phyloP scores from a whole-genome alignment of 2,329 filamentous ascomycete species.

The Fusarium domesticum region DNA sequence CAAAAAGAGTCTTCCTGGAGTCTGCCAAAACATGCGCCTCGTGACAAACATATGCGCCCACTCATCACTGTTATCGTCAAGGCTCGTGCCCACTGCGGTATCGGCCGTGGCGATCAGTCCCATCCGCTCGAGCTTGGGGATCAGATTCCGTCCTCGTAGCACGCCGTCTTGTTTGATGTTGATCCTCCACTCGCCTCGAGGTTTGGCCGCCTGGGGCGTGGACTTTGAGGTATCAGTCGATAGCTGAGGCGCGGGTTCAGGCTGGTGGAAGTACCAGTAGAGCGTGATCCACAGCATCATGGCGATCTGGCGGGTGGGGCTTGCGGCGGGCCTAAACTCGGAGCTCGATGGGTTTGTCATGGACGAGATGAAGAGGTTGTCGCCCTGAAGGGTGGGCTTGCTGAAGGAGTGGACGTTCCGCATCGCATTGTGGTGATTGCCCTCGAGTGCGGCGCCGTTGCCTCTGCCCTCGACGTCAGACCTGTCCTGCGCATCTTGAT shows the following conservation, averaged over 20 bases:
- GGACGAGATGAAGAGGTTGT: constrained; percentile 87
- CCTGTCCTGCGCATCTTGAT: constrained; percentile 29
- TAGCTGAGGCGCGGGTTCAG: constrained; percentile 64
- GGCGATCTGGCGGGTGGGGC: constrained; percentile 83
- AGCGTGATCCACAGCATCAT: constrained; percentile 96
- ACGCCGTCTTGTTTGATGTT: constrained; percentile 85
- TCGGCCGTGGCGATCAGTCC: constrained; percentile 75
- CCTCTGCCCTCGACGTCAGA: constrained; percentile 15
- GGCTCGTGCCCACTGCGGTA: constrained; percentile 66
- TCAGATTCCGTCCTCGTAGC: constrained; percentile 74
- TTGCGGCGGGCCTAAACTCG: constrained; percentile 76
- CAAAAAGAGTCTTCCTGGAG: constrained; percentile 81
- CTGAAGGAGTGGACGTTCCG: constrained; percentile 49
- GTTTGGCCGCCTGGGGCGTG: constrained; percentile 68
- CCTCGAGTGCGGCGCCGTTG: constrained; percentile 21
- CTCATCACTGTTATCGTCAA: constrained; percentile 59
- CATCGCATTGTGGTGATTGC: constrained; percentile 10
- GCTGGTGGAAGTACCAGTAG: constrained; percentile 97
- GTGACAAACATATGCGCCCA: constrained; percentile 84
- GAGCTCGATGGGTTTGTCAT: constrained; percentile 78
- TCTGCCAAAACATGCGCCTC: constrained; percentile 83
- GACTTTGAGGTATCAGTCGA: constrained; percentile 59
- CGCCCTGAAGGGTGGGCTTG: constrained; percentile 70
- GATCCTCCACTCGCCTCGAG: constrained; percentile 82
- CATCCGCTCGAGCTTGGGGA: constrained; percentile 93